phyloP scores from a whole-genome alignment of 1,284 basidiomycete species.

The Mrakiaceae sp. region DNA sequence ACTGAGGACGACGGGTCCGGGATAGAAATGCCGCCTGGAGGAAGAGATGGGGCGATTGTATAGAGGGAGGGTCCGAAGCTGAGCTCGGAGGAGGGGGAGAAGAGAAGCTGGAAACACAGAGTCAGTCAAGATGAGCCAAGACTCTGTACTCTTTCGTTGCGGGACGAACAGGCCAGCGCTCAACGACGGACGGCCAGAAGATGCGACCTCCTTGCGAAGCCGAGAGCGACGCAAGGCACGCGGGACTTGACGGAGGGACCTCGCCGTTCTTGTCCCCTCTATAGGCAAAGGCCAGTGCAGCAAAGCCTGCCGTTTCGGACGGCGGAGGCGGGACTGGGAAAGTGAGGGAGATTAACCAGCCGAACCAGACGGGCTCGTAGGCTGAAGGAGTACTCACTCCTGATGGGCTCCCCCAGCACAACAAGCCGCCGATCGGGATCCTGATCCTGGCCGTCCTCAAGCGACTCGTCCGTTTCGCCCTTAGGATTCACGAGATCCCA shows the following conservation, averaged over 20 bases:
- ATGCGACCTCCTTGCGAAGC: neutral
- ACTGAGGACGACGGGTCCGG: no score
- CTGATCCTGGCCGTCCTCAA: neutral
- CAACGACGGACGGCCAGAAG: neutral
- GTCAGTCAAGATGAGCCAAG: neutral
- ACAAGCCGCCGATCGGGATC: neutral
- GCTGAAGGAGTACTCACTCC: neutral
- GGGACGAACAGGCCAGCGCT: neutral
- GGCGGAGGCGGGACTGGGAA: neutral
- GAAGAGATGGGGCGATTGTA: no score
- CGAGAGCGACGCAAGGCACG: no score
- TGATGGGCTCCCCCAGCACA: neutral
- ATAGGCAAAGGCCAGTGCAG: no score
- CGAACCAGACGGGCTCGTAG: neutral
- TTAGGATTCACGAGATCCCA: constrained; percentile 5
- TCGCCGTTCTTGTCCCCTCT: neutral
- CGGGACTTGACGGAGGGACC: no score
- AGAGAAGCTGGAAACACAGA: no score
- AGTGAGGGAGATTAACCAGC: neutral
- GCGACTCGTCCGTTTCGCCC: neutral
- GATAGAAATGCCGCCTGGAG: no score
- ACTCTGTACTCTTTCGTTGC: neutral
- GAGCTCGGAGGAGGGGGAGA: no score
- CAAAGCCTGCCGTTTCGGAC: neutral
- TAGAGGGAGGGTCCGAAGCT: no score